Conservation (phyloP, 768 basidiomycete species). For the Auricularia auricula-judae region DNA sequence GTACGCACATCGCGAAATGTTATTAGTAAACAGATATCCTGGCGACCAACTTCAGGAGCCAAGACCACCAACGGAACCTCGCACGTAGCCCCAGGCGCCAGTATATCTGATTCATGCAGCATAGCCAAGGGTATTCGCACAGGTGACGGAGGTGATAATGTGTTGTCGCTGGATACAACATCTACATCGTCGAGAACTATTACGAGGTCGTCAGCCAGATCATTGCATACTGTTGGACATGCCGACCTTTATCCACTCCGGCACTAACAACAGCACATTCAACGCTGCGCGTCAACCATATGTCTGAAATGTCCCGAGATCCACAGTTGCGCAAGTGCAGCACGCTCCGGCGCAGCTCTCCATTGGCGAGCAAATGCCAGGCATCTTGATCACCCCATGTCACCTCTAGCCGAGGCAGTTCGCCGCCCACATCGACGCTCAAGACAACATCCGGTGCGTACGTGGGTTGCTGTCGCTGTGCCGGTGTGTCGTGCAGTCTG, state of each 20-base stretch:
- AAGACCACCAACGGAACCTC: conserved; percentile 46
- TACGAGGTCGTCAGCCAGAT: not conserved
- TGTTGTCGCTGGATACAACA: conserved; percentile 39
- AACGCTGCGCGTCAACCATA: conserved; percentile 57
- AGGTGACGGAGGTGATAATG: conserved; percentile 37
- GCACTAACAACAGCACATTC: conserved; percentile 16
- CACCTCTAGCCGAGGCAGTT: conserved; percentile 47
- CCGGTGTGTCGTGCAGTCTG: conserved; percentile 62
- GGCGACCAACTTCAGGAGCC: conserved; percentile 34
- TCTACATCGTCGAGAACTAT: conserved; percentile 17
- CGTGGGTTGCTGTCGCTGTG: conserved; percentile 53
- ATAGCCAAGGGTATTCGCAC: conserved; percentile 30
- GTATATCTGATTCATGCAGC: conserved; percentile 13
- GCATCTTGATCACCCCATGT: conserved; percentile 31
- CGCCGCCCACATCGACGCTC: conserved; percentile 49
- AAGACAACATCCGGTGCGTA: conserved; percentile 63
- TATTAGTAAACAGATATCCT: conserved; percentile 51
- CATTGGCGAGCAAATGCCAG: conserved; percentile 45
- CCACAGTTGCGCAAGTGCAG: conserved; percentile 64
- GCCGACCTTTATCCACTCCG: not conserved
- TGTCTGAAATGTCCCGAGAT: conserved; percentile 41
- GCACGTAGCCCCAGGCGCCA: conserved; percentile 38
- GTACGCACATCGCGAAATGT: conserved; percentile 48
- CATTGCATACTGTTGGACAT: not conserved
- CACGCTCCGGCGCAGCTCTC: conserved; percentile 47